Percentiles rank a stretch among this genome's conserved stretches.
Evolutionary conservation across 176 grass and related monocot species (phyloP).

Genomic region (Leersia perrieri): DNA sequence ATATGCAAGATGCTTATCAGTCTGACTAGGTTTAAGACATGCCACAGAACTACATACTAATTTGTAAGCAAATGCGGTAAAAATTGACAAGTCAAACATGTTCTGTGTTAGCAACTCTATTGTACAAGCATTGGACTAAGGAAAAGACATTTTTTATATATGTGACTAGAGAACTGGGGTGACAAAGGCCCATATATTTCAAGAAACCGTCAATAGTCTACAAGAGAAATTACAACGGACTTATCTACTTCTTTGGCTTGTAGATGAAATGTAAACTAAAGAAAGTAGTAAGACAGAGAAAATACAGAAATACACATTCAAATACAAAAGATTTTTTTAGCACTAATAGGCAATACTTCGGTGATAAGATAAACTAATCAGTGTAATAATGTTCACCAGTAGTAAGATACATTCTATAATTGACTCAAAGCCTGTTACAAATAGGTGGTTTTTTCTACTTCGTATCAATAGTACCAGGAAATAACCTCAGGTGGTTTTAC

Average conservation of each 20-base stretch:
- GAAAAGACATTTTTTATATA: background rate
- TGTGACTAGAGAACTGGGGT: background rate
- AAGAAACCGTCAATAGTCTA: constrained; percentile 2
- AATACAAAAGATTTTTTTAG: background rate
- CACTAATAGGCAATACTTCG: background rate
- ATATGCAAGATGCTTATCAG: background rate
- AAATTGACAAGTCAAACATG: constrained; percentile 31
- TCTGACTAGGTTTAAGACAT: constrained; percentile 25
- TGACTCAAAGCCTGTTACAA: background rate
- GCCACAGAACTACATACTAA: constrained; percentile 20
- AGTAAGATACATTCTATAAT: background rate
- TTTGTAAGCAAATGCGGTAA: constrained; percentile 23
- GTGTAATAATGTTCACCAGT: background rate
- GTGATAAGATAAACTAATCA: background rate
- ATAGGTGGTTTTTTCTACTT: constrained; percentile 8
- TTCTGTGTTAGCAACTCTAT: background rate
- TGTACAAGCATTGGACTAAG: constrained; percentile 4
- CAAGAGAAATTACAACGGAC: constrained; percentile 1
- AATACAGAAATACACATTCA: background rate
- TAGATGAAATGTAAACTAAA: background rate
- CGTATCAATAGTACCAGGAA: background rate
- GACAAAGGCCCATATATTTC: background rate
- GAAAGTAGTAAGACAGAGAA: background rate
- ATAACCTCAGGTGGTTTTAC: constrained; percentile 13
- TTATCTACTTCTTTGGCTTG: background rate